These are phyloP conservation scores for Nelumbo lutea DNA, from an alignment of 164 flowering plant genomes.

Conservation along the genomic window DNA sequence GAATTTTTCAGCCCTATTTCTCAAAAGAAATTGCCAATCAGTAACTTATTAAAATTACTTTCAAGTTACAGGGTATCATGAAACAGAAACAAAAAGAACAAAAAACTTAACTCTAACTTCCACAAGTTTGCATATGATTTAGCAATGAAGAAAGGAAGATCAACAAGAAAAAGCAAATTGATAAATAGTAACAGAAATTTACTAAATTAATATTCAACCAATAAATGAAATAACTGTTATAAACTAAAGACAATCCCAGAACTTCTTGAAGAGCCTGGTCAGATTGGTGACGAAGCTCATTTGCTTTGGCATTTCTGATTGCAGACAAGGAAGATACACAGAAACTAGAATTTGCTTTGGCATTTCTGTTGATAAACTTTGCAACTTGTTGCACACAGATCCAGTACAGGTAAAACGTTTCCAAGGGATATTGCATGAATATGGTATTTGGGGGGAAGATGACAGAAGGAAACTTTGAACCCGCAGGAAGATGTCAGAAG, in stretches of 20 bases:
- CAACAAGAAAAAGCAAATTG: too few species aligned
- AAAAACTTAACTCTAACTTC: too few species aligned
- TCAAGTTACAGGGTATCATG: not conserved
- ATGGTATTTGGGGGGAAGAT: too few species aligned
- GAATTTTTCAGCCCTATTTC: constrained; percentile 57
- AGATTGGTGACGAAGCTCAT: constrained; percentile 91
- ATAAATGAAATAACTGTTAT: too few species aligned
- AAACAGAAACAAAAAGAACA: not conserved
- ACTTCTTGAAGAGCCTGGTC: constrained; percentile 84
- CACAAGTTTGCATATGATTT: too few species aligned
- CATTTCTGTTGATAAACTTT: constrained; percentile 59
- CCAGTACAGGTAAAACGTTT: constrained; percentile 41
- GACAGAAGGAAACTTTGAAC: too few species aligned
- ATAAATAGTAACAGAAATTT: too few species aligned
- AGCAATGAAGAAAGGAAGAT: too few species aligned
- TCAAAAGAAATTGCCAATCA: constrained; percentile 18
- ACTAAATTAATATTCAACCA: too few species aligned
- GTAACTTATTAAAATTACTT: constrained; percentile 9
- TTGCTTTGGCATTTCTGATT: constrained; percentile 61
- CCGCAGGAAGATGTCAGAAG: too few species aligned
- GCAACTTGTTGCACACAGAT: constrained; percentile 39
- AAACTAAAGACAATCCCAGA: constrained; percentile 18
- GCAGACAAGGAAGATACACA: constrained; percentile 66
- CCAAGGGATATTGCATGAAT: constrained; percentile 45
- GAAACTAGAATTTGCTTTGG: constrained; percentile 70